A percentile compares a stretch with the other conserved stretches of the same genome.
Evolutionary conservation across 2,329 filamentous ascomycete species (phyloP).

Genomic region (Lasiodiplodia gonubiensis): DNA sequence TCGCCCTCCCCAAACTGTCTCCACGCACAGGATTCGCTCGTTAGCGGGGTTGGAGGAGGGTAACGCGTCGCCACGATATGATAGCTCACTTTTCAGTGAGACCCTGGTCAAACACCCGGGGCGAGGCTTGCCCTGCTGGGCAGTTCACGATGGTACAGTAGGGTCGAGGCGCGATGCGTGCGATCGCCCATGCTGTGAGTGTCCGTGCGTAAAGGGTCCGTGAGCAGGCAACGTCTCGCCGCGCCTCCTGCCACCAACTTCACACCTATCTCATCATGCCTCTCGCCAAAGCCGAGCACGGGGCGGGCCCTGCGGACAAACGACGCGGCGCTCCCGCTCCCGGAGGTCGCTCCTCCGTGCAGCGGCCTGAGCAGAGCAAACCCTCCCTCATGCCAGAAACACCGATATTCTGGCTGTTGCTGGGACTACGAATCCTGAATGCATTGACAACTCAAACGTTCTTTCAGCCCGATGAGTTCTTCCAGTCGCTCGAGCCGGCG

Average conservation of each 20-base stretch:
- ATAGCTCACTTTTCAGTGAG: conserved; percentile 17
- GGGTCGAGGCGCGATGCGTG: background rate
- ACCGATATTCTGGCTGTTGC: conserved; percentile 39
- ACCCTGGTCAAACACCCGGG: background rate
- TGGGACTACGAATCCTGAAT: conserved; percentile 80
- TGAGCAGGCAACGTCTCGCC: no score
- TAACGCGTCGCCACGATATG: no score
- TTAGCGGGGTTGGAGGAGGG: conserved; percentile 18
- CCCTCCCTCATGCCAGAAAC: conserved; percentile 27
- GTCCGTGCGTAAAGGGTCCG: no score
- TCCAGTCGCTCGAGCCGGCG: conserved; percentile 92
- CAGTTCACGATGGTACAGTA: conserved; percentile 29
- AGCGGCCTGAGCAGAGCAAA: background rate
- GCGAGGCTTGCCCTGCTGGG: conserved; percentile 19
- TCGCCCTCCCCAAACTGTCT: conserved; percentile 25
- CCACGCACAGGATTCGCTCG: conserved; percentile 23
- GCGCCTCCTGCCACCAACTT: background rate
- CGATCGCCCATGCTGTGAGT: conserved; percentile 9
- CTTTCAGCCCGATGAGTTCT: conserved; percentile 98
- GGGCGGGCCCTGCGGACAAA: conserved; percentile 20
- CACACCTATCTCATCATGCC: conserved; percentile 11
- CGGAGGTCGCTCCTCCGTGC: conserved; percentile 15
- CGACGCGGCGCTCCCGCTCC: conserved; percentile 14
- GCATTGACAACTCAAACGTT: conserved; percentile 82
- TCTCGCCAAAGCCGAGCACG: conserved; percentile 22